phyloP scores from a whole-genome alignment of 768 basidiomycete genomes.

The Tephrocybe sp. region DNA sequence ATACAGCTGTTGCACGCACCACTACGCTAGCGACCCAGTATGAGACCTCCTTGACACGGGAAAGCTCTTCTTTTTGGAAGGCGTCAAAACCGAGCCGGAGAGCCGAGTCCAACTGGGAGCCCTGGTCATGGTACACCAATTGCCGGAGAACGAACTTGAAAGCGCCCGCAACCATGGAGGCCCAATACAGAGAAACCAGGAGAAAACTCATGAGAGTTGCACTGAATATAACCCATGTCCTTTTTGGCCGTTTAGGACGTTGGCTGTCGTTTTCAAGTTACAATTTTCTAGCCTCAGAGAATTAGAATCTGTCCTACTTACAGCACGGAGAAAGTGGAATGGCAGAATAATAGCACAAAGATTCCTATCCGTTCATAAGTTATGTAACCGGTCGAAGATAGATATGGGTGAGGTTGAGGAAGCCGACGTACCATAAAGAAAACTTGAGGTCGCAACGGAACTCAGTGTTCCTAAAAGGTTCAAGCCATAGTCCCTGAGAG shows the following conservation, averaged over 20 bases:
- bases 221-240: conserved; percentile 1
- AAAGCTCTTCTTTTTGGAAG: conserved; percentile 3
- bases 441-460: neutral
- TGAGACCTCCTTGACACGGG: neutral
- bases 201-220: conserved; percentile 1
- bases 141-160: neutral
- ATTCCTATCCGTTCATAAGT: neutral
- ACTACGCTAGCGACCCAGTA: conserved; percentile 2
- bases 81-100: neutral
- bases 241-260: neutral
- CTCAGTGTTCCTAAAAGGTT: neutral
- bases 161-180: neutral
- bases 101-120: neutral
- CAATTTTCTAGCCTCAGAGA: neutral
- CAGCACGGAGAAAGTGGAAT: neutral
- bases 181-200: conserved; percentile 3
- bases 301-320: neutral
- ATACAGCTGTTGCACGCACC: neutral
- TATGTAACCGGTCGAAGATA: neutral
- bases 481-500: conserved; percentile 2
- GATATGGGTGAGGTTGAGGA: no score
- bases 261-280: neutral
- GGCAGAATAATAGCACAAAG: neutral
- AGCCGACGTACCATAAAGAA: neutral
- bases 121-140: neutral